These are phyloP conservation scores for Pleurotus tuoliensis DNA, from an alignment of 768 basidiomycete species.

Conservation along the genomic window DNA sequence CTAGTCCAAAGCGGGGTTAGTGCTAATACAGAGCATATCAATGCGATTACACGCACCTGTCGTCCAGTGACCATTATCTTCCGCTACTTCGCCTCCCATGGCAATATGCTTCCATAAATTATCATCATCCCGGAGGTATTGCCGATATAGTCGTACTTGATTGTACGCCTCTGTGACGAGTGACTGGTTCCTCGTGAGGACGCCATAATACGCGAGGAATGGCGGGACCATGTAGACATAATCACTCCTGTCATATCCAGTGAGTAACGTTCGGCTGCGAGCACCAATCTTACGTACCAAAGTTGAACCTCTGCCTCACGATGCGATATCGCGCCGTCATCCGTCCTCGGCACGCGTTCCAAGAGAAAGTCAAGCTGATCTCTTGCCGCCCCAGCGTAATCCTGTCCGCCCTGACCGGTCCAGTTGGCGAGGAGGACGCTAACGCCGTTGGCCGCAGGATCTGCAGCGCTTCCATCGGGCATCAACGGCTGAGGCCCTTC, in stretches of 20 bases:
- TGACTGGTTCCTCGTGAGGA: slow-evolving; percentile 48
- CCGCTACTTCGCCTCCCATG: slow-evolving; percentile 41
- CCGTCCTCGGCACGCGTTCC: slow-evolving; percentile 51
- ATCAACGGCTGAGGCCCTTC: slow-evolving; percentile 57
- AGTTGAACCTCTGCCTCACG: slow-evolving; percentile 40
- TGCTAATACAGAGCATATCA: background rate
- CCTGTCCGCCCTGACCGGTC: slow-evolving; percentile 40
- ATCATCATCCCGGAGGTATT: slow-evolving; percentile 49
- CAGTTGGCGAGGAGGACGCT: slow-evolving; percentile 58
- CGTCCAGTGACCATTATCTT: slow-evolving; percentile 75
- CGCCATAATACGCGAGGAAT: slow-evolving; percentile 84
- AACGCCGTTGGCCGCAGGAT: slow-evolving; percentile 77
- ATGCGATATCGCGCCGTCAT: slow-evolving; percentile 82
- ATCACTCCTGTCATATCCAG: slow-evolving; percentile 52
- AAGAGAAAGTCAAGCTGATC: slow-evolving; percentile 66
- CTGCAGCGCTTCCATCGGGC: slow-evolving; percentile 58
- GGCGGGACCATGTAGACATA: slow-evolving; percentile 85
- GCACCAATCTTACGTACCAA: background rate
- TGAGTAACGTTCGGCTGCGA: background rate
- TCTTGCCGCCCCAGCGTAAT: slow-evolving; percentile 60
- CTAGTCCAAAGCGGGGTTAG: slow-evolving; percentile 28
- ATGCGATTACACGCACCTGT: slow-evolving; percentile 45
- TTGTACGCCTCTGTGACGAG: slow-evolving; percentile 62
- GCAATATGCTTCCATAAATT: slow-evolving; percentile 78
- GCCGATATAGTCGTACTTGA: slow-evolving; percentile 70